Evolutionary conservation across 805 yeast species (phyloP).

Genomic region (Sugiyamaella chiloensis): DNA sequence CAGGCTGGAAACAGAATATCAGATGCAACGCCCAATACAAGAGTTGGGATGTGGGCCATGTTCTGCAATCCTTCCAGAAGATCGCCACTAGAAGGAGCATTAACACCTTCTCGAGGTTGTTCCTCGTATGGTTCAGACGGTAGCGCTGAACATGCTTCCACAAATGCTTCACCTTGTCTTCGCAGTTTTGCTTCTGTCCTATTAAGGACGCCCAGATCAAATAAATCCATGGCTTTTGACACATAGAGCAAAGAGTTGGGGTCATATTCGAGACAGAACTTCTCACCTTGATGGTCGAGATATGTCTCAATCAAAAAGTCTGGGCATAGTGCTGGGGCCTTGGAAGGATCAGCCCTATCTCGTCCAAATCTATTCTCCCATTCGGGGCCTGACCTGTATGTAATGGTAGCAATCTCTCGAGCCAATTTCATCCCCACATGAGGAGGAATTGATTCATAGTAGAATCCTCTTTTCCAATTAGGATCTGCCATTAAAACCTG

Average conservation of each 20-base stretch:
- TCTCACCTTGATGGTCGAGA: conserved; percentile 91
- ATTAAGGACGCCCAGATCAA: conserved; percentile 59
- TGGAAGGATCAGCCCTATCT: conserved; percentile 74
- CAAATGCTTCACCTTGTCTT: conserved; percentile 9
- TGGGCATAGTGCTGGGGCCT: conserved; percentile 85
- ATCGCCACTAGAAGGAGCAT: conserved; percentile 49
- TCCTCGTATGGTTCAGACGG: conserved; percentile 54
- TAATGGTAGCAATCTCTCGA: conserved; percentile 89
- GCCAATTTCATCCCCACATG: conserved; percentile 95
- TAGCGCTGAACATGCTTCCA: conserved; percentile 38
- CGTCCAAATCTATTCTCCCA: conserved; percentile 94
- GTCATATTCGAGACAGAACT: conserved; percentile 87
- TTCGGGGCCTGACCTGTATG: conserved; percentile 94
- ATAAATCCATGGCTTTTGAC: conserved; percentile 92
- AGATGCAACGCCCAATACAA: conserved; percentile 89
- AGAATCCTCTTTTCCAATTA: conserved; percentile 88
- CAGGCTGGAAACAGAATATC: conserved; percentile 90
- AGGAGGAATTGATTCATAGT: conserved; percentile 78
- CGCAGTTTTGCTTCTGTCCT: conserved; percentile 15
- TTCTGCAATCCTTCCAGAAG: conserved; percentile 61
- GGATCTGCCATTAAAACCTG: conserved; percentile 94
- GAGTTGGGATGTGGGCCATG: conserved; percentile 59
- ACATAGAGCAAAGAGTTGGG: conserved; percentile 85
- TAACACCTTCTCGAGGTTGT: conserved; percentile 49
- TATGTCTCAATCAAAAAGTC: conserved; percentile 91